Evolutionary conservation across 345 rosid genomes (phyloP).

Genomic region (Dipteronia dyeriana): DNA sequence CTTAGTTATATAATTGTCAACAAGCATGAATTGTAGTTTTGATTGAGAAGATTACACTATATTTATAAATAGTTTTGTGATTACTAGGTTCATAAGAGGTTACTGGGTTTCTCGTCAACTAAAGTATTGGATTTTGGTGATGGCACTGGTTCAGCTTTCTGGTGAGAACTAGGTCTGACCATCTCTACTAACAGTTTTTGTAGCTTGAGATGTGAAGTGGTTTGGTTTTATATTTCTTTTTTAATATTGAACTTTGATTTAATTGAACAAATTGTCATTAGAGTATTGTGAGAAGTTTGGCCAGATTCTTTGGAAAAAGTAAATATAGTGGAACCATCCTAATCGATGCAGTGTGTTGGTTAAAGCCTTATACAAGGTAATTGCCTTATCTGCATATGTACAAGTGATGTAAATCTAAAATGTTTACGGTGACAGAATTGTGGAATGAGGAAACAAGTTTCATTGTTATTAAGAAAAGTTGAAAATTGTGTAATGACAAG

Average conservation of each 20-base stretch:
- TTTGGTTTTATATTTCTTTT: background rate
- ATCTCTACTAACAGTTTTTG: background rate
- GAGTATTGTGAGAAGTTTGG: constrained; percentile 95
- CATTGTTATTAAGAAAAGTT: background rate
- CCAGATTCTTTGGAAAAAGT: constrained; percentile 69
- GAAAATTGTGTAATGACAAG: background rate
- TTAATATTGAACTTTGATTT: constrained; percentile 11
- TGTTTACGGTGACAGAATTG: background rate
- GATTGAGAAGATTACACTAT: background rate
- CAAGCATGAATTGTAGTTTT: background rate
- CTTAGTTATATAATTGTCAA: background rate
- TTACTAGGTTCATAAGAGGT: constrained; percentile 64
- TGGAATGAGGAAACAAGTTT: background rate
- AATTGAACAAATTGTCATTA: constrained; percentile 21
- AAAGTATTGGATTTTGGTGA: constrained; percentile 92
- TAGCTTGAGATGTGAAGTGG: constrained; percentile 6
- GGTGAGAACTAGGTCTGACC: constrained; percentile 46
- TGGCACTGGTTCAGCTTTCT: constrained; percentile 94
- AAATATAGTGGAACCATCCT: constrained; percentile 91
- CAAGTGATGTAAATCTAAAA: background rate
- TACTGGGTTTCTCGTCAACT: constrained; percentile 69
- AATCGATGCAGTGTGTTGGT: constrained; percentile 95
- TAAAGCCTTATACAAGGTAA: constrained; percentile 75
- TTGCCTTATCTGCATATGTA: background rate
- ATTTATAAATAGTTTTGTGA: background rate